phyloP scores from a whole-genome alignment of 495 filamentous ascomycete genomes.

The Penicillium simplicissimum region DNA sequence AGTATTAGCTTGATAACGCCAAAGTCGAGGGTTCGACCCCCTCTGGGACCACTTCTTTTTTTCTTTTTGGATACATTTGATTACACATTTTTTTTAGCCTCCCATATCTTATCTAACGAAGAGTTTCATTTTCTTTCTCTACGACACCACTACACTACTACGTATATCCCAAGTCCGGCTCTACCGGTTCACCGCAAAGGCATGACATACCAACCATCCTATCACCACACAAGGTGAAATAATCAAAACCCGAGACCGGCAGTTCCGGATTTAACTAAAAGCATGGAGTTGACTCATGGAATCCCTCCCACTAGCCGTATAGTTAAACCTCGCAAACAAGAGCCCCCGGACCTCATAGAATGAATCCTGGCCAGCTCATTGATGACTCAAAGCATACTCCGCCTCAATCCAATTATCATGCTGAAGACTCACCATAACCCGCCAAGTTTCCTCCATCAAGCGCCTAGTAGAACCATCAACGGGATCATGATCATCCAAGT shows the following conservation, averaged over 20 bases:
- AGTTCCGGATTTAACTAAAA: too few relatives aligned
- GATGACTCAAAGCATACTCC: neutral
- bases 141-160: too few relatives aligned
- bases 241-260: too few relatives aligned
- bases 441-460: neutral
- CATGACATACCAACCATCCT: too few relatives aligned
- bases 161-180: too few relatives aligned
- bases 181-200: too few relatives aligned
- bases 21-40: conserved; percentile 9
- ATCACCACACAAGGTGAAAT: too few relatives aligned
- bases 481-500: neutral
- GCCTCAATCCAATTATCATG: conserved; percentile 4
- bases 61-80: neutral
- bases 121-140: too few relatives aligned
- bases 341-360: neutral
- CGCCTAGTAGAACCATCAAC: neutral
- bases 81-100: neutral
- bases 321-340: neutral
- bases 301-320: too few relatives aligned
- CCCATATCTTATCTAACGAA: neutral
- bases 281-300: too few relatives aligned
- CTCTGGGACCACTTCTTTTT: conserved; percentile 3
- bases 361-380: neutral
- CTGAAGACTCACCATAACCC: neutral
- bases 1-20: neutral